These are phyloP conservation scores for Gnomoniopsis sp. DNA, from an alignment of 2,329 filamentous ascomycete species.

Conservation along the genomic window DNA sequence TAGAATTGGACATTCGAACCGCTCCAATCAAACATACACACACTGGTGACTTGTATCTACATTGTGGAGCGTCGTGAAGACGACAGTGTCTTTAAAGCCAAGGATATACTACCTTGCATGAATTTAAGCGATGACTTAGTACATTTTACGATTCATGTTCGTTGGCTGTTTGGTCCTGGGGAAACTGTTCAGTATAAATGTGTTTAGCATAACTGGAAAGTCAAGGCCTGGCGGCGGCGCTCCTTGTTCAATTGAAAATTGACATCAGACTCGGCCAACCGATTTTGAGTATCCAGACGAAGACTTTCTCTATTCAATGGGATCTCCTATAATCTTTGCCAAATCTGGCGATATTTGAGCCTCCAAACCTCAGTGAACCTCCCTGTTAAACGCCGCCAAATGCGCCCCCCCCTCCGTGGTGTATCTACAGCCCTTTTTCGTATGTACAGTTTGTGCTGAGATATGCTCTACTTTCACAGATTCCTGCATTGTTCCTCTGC, in stretches of 20 bases:
- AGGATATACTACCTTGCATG: no score
- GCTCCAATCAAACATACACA: conserved; percentile 16
- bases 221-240: conserved; percentile 3
- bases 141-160: no score
- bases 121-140: no score
- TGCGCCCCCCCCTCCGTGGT: conserved; percentile 4
- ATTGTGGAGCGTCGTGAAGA: no score
- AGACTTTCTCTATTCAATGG: not conserved
- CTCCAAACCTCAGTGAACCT: not conserved
- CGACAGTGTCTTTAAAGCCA: no score
- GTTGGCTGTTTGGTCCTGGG: no score
- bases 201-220: no score
- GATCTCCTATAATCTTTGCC: not conserved
- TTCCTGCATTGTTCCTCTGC: no score
- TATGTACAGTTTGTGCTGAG: conserved; percentile 2
- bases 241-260: not conserved
- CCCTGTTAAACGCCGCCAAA: conserved; percentile 16
- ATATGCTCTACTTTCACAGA: not conserved
- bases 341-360: not conserved
- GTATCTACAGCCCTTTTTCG: conserved; percentile 6
- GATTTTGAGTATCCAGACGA: not conserved
- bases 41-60: not conserved
- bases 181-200: no score
- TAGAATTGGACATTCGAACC: conserved; percentile 7
- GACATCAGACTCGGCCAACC: not conserved